A percentile compares a stretch with the other conserved stretches of the same genome.
Evolutionary conservation across 257 asterid species (phyloP).

Genomic region (Gentiana macrophylla): DNA sequence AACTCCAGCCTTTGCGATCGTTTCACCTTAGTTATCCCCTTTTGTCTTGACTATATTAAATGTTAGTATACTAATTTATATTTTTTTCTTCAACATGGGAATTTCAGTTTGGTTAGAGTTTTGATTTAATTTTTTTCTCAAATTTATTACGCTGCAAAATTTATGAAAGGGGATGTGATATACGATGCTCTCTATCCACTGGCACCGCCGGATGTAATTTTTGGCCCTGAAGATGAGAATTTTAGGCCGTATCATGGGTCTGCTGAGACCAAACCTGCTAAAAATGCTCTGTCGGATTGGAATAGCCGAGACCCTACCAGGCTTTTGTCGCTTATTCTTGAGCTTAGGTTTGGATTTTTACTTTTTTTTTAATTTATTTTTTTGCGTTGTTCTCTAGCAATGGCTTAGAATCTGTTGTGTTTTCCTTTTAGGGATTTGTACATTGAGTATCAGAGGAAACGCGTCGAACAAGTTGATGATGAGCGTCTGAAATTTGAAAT

Average conservation of each 20-base stretch:
- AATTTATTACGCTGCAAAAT: constrained; percentile 4
- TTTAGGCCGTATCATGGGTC: constrained; percentile 44
- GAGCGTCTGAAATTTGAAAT: constrained; percentile 80
- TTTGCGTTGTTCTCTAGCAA: not conserved
- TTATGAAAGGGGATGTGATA: constrained; percentile 69
- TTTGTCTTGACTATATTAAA: constrained; percentile 71
- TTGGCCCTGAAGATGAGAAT: constrained; percentile 67
- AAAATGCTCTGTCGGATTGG: constrained; percentile 58
- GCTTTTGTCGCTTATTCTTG: constrained; percentile 54
- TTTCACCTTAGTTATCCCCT: constrained; percentile 71
- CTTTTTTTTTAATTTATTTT: not conserved
- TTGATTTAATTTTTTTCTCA: constrained; percentile 1
- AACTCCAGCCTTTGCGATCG: constrained; percentile 71
- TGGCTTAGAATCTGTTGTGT: not conserved
- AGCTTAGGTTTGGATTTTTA: constrained; percentile 49
- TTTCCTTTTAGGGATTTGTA: constrained; percentile 52
- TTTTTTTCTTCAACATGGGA: not conserved
- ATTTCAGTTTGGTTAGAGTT: not conserved
- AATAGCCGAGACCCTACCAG: constrained; percentile 64
- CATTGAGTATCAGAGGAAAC: constrained; percentile 55
- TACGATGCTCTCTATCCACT: constrained; percentile 74
- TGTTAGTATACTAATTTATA: constrained; percentile 30
- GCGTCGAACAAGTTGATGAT: constrained; percentile 71
- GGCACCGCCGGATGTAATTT: constrained; percentile 78
- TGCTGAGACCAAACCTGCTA: constrained; percentile 24